Evolutionary conservation across 179 eudicot species (phyloP).

Genomic region (Amaranthus tricolor): DNA sequence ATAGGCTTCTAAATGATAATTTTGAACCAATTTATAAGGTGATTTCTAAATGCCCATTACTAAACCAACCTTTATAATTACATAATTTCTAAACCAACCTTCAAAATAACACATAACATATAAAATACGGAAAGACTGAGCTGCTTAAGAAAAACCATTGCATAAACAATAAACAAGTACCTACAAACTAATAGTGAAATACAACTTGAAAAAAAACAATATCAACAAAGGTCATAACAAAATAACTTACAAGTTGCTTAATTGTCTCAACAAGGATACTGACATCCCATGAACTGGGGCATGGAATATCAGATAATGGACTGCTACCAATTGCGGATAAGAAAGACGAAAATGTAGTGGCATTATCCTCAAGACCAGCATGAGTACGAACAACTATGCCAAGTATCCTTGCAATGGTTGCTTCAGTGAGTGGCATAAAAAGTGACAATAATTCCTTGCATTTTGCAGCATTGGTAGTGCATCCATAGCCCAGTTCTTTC

Average conservation of each 20-base stretch:
- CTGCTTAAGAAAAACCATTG: neutral
- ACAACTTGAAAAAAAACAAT: neutral
- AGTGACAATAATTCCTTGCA: conserved; percentile 82
- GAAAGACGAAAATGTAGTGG: conserved; percentile 53
- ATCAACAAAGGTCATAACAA: neutral
- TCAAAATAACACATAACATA: neutral
- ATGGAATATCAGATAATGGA: conserved; percentile 43
- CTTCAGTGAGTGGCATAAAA: conserved; percentile 66
- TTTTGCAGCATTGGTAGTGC: conserved; percentile 60
- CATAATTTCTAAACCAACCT: conserved; percentile 1
- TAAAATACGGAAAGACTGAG: neutral
- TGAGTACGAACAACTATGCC: conserved; percentile 64
- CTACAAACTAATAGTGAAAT: neutral
- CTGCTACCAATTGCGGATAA: conserved; percentile 59
- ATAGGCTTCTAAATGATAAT: neutral
- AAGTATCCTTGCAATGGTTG: conserved; percentile 63
- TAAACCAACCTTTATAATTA: neutral
- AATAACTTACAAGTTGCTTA: conserved; percentile 70
- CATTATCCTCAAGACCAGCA: conserved; percentile 59
- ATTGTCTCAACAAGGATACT: conserved; percentile 70
- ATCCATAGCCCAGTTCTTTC: conserved; percentile 85
- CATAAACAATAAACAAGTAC: neutral
- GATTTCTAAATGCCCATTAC: neutral
- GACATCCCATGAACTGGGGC: conserved; percentile 68
- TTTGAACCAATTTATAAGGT: neutral